phyloP scores from a whole-genome alignment of 2,329 filamentous ascomycete genomes.

The Exserohilum turcica region DNA sequence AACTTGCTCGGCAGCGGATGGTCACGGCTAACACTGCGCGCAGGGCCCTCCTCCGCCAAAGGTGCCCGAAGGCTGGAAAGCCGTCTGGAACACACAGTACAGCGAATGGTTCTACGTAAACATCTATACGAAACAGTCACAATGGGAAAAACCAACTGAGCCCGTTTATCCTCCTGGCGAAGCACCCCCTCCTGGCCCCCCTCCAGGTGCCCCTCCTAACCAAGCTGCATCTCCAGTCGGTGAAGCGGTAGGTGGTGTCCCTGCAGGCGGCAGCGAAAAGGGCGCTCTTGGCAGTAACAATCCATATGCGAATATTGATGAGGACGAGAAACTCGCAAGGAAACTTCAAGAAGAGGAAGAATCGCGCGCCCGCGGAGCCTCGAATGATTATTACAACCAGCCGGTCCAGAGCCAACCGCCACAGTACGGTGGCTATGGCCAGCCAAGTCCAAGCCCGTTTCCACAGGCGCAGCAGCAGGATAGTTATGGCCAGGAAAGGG shows the following conservation, averaged over 20 bases:
- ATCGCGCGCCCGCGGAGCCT: constrained; percentile 55
- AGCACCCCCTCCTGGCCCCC: constrained; percentile 57
- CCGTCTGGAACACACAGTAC: constrained; percentile 83
- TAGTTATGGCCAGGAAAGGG: constrained; percentile 35
- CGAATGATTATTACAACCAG: constrained; percentile 53
- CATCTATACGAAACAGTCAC: constrained; percentile 81
- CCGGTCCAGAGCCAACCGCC: constrained; percentile 12
- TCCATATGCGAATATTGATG: constrained; percentile 65
- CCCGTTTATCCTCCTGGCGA: constrained; percentile 63
- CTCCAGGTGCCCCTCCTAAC: constrained; percentile 69
- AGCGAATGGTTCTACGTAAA: constrained; percentile 95
- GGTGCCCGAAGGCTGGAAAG: constrained; percentile 81
- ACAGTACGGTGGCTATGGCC: constrained; percentile 31
- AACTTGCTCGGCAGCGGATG: constrained; percentile 5
- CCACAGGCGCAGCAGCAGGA: constrained; percentile 17
- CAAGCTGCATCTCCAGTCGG: constrained; percentile 59
- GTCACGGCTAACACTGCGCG: constrained; percentile 11
- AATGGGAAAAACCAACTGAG: constrained; percentile 83
- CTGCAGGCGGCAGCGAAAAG: constrained; percentile 52
- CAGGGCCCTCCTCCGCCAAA: constrained; percentile 62
- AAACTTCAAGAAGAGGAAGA: constrained; percentile 85
- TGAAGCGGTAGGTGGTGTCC: constrained; percentile 41
- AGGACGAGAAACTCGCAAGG: constrained; percentile 76
- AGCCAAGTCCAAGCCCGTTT: constrained; percentile 29
- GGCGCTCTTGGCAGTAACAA: constrained; percentile 64